phyloP scores from a whole-genome alignment of 352 stramenopile genomes.

The Phytophthora citrophthora region DNA sequence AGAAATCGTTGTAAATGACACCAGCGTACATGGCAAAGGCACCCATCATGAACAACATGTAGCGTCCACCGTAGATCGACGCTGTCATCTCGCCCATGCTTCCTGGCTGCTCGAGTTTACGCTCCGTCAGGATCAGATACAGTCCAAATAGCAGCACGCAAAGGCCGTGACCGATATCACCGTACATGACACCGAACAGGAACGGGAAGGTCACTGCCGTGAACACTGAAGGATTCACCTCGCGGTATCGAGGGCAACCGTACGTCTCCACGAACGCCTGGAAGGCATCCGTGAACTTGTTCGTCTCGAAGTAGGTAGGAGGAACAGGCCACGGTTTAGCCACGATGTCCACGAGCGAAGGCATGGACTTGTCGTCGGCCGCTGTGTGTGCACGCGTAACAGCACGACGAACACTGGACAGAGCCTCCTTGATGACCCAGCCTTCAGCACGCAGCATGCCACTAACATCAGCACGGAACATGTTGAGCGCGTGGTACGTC shows the following conservation, averaged over 20 bases:
- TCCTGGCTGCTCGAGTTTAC: conserved; percentile 70
- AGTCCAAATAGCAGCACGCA: conserved; percentile 95
- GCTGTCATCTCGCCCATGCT: conserved; percentile 92
- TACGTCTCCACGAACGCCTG: conserved; percentile 99
- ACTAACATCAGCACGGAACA: conserved; percentile 97
- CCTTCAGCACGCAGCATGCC: conserved; percentile 97
- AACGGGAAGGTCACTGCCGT: conserved; percentile 99
- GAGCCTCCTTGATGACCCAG: conserved; percentile 93
- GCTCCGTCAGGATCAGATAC: conserved; percentile 96
- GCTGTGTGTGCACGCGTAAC: conserved; percentile 90
- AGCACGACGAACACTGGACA: conserved; percentile 84
- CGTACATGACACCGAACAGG: conserved; percentile 99
- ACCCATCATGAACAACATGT: conserved; percentile 99
- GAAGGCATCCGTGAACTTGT: conserved; percentile 99
- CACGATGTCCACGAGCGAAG: conserved; percentile 93
- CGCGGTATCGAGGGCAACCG: conserved; percentile 97
- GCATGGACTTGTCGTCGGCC: conserved; percentile 95
- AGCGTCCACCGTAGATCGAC: conserved; percentile 94
- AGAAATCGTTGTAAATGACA: conserved; percentile 99
- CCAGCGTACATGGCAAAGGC: conserved; percentile 98
- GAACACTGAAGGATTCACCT: conserved; percentile 99
- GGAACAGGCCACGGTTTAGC: conserved; percentile 96
- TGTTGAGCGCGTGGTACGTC: conserved; percentile 98
- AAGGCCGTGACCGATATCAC: conserved; percentile 98
- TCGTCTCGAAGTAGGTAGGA: conserved; percentile 98